phyloP scores from a whole-genome alignment of 768 basidiomycete species.

The Pisolithus tinctorius region DNA sequence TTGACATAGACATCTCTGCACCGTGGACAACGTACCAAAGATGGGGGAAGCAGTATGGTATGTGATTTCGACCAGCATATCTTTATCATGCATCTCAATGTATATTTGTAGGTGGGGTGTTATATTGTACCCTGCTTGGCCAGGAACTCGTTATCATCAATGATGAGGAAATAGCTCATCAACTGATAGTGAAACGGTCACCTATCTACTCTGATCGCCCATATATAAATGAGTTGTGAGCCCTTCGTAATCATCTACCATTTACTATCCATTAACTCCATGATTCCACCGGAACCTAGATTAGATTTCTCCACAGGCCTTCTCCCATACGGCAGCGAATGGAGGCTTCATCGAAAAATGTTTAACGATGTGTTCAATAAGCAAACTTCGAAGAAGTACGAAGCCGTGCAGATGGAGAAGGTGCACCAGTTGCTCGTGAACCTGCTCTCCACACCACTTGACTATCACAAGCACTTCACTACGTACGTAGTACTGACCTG shows the following conservation, averaged over 20 bases:
- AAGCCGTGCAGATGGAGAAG: not conserved
- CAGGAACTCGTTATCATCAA: not conserved
- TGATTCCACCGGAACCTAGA: not conserved
- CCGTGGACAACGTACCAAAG: not conserved
- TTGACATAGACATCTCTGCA: no score
- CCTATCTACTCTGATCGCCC: not conserved
- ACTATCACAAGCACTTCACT: no score
- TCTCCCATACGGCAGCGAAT: conserved; percentile 9
- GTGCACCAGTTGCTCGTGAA: not conserved
- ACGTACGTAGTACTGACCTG: not conserved
- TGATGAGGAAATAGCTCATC: not conserved
- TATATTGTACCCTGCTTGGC: not conserved
- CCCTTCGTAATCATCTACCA: not conserved
- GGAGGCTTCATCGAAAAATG: conserved; percentile 9
- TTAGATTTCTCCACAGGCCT: conserved; percentile 4
- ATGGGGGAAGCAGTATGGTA: not conserved
- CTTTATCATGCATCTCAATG: not conserved
- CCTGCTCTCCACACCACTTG: not conserved
- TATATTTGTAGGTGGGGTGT: not conserved
- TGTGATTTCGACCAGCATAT: not conserved
- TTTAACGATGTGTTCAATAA: not conserved
- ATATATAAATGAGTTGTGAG: not conserved
- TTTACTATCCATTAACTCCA: not conserved
- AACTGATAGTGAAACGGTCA: not conserved
- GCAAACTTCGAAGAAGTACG: not conserved